Conservation (phyloP, 257 asterid genomes). For the Ocimum tenuiflorum region DNA sequence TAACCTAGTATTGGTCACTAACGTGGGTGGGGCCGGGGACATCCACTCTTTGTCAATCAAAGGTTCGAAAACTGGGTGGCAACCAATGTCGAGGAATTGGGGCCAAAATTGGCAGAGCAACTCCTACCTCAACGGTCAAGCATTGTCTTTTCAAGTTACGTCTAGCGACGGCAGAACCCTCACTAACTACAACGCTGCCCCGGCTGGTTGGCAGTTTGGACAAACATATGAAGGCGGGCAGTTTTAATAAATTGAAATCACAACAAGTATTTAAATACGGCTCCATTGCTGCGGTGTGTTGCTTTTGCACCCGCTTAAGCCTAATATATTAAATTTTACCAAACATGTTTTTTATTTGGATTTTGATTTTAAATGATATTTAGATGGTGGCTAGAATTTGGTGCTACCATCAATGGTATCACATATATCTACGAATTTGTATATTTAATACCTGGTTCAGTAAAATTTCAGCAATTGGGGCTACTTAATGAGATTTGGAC, state of each 20-base stretch:
- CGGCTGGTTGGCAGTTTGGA: conserved; percentile 70
- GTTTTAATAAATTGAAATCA: conserved; percentile 27
- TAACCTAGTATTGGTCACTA: conserved; percentile 73
- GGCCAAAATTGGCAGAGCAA: conserved; percentile 98
- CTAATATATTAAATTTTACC: conserved; percentile 3
- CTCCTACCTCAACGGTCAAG: conserved; percentile 58
- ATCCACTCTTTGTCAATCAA: conserved; percentile 64
- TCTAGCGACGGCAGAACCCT: conserved; percentile 73
- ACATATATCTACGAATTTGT: conserved; percentile 15
- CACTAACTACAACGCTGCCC: conserved; percentile 50
- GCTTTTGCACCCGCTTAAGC: conserved; percentile 77
- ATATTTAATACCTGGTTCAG: conserved; percentile 23
- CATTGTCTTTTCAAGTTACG: conserved; percentile 70
- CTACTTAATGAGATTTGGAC: conserved; percentile 8
- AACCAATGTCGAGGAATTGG: conserved; percentile 80
- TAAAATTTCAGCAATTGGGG: conserved; percentile 23
- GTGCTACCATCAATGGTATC: conserved; percentile 25
- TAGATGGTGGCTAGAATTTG: conserved; percentile 27
- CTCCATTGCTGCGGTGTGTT: conserved; percentile 60
- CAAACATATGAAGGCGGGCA: conserved; percentile 74
- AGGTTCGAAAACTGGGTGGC: conserved; percentile 86
- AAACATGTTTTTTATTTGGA: not conserved
- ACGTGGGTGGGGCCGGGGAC: conserved; percentile 92
- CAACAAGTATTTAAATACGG: conserved; percentile 1
- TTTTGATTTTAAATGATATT: not conserved